Percentiles rank a stretch among this genome's conserved stretches.
Evolutionary conservation across 306 rosid genomes (phyloP).

Genomic region (Lotus japonicus): DNA sequence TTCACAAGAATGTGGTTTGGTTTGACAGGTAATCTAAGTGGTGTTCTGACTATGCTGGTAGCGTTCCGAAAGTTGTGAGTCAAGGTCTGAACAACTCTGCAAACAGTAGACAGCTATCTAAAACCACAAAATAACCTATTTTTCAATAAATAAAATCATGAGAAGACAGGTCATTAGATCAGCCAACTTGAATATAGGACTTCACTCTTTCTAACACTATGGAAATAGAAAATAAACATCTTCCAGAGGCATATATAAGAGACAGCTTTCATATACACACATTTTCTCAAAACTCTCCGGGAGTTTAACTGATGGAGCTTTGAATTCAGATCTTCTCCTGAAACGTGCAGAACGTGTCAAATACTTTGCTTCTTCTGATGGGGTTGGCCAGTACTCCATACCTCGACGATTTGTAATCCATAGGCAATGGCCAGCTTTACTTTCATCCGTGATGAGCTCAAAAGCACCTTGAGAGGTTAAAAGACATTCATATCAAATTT

Average conservation of each 20-base stretch:
- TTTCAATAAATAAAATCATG: not conserved
- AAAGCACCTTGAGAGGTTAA: constrained; percentile 59
- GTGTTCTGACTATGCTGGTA: constrained; percentile 51
- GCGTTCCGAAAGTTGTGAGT: constrained; percentile 86
- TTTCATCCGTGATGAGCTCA: constrained; percentile 78
- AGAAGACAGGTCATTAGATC: not conserved
- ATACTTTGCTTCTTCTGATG: constrained; percentile 68
- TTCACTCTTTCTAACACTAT: not conserved
- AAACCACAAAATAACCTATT: too few relatives aligned
- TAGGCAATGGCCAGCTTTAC: constrained; percentile 86
- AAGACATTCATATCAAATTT: constrained; percentile 24
- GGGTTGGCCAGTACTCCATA: constrained; percentile 88
- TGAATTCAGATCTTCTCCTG: constrained; percentile 36
- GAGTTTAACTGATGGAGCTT: constrained; percentile 47
- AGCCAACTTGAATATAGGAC: constrained; percentile 11
- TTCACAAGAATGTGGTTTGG: constrained; percentile 72
- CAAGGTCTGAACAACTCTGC: constrained; percentile 88
- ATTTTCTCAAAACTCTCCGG: constrained; percentile 77
- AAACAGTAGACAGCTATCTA: constrained; percentile 19
- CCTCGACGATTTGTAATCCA: constrained; percentile 96
- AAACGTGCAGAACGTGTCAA: constrained; percentile 19
- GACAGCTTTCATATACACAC: constrained; percentile 39
- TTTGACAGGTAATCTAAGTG: constrained; percentile 67
- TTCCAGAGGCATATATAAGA: not conserved
- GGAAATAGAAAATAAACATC: constrained; percentile 17